Percentiles rank a stretch among this genome's conserved stretches.
These are phyloP conservation scores for Pistacia atlantica DNA, from an alignment of 345 rosid species.

Conservation along the genomic window DNA sequence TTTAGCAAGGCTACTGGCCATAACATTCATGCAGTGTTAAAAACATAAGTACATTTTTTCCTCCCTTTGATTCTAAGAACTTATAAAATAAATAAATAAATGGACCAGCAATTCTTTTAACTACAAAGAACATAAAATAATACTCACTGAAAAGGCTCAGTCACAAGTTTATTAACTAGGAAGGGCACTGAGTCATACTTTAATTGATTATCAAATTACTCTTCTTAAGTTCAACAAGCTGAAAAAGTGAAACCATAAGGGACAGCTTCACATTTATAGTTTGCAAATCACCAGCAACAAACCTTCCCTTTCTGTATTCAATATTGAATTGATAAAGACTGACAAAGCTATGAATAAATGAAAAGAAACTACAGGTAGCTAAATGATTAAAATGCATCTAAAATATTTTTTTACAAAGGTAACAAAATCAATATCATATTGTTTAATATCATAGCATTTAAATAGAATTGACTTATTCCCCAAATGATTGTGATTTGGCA, in stretches of 20 bases:
- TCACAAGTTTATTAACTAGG: no score
- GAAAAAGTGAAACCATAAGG: not conserved
- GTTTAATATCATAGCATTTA: not conserved
- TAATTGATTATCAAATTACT: not conserved
- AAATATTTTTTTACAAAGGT: not conserved
- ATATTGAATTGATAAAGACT: not conserved
- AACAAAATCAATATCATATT: not conserved
- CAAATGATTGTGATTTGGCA: not conserved
- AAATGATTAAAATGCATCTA: not conserved
- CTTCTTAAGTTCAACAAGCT: not conserved
- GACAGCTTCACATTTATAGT: not conserved
- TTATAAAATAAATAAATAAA: no score
- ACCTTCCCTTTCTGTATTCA: no score
- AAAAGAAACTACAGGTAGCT: not conserved
- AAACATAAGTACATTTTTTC: not conserved
- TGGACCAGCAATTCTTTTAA: not conserved
- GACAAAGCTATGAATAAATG: not conserved
- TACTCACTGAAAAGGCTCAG: not conserved
- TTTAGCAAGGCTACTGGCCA: not conserved
- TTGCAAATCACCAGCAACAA: not conserved
- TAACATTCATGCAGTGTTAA: not conserved
- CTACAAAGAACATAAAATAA: not conserved
- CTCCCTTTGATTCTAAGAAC: not conserved
- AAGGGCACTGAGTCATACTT: not conserved
- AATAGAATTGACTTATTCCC: not conserved